phyloP scores from a whole-genome alignment of 805 yeast genomes.

The Blastobotrys americana region DNA sequence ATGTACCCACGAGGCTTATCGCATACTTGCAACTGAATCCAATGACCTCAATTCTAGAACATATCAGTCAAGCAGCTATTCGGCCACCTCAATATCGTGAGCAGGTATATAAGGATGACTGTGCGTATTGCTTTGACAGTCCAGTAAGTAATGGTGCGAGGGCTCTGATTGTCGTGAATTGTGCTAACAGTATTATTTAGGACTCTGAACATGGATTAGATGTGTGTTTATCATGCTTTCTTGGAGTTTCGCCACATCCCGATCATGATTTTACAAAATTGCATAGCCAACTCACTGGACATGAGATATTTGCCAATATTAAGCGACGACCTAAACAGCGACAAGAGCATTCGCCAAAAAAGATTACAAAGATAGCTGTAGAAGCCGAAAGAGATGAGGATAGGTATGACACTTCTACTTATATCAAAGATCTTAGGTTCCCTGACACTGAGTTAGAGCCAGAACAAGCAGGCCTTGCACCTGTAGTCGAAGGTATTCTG shows the following conservation, averaged over 20 bases:
- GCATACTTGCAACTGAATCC: background rate
- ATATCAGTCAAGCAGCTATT: slow-evolving; percentile 10
- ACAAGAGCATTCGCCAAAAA: slow-evolving; percentile 33
- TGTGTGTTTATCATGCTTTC: slow-evolving; percentile 63
- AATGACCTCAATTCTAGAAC: slow-evolving; percentile 7
- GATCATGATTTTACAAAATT: slow-evolving; percentile 52
- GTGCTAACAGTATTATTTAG: slow-evolving; percentile 13
- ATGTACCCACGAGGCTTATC: no score
- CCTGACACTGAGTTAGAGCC: slow-evolving; percentile 19
- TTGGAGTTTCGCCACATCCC: slow-evolving; percentile 49
- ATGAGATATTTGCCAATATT: slow-evolving; percentile 54
- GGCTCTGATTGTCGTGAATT: no score
- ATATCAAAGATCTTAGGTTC: slow-evolving; percentile 36
- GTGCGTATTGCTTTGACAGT: slow-evolving; percentile 78
- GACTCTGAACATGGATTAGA: slow-evolving; percentile 53
- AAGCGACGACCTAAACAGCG: slow-evolving; percentile 41
- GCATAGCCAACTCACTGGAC: slow-evolving; percentile 49
- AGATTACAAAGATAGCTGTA: slow-evolving; percentile 61
- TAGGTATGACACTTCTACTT: slow-evolving; percentile 42
- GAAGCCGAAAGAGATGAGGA: slow-evolving; percentile 58
- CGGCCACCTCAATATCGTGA: slow-evolving; percentile 16
- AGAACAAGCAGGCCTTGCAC: slow-evolving; percentile 22
- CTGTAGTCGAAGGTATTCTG: slow-evolving; percentile 40
- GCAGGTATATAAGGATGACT: slow-evolving; percentile 76
- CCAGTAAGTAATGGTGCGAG: slow-evolving; percentile 40